These are phyloP conservation scores for Paspalum vaginatum DNA, from an alignment of 176 grass and related monocot species.

Conservation along the genomic window DNA sequence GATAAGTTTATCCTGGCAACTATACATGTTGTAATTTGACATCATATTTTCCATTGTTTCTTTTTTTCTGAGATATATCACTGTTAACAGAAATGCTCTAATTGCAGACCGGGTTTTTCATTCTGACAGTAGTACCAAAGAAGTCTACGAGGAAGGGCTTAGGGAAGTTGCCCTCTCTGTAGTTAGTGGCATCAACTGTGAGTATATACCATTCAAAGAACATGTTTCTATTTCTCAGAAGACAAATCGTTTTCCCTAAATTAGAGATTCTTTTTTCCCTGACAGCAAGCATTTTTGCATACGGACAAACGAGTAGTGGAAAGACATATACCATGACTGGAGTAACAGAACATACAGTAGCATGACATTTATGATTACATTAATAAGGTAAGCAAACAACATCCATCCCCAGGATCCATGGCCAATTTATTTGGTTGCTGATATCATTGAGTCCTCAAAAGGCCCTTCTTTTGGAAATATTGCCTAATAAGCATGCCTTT, in stretches of 20 bases:
- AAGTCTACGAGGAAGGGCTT: constrained; percentile 86
- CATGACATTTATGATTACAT: constrained; percentile 98
- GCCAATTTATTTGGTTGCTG: neutral
- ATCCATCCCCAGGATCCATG: constrained; percentile 22
- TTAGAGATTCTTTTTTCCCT: constrained; percentile 30
- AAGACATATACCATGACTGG: constrained; percentile 98
- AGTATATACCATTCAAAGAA: constrained; percentile 35
- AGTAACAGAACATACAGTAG: constrained; percentile 89
- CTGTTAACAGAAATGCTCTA: constrained; percentile 27
- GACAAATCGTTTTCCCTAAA: constrained; percentile 25
- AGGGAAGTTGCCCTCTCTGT: constrained; percentile 94
- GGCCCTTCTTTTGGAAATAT: neutral
- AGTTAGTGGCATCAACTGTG: constrained; percentile 95
- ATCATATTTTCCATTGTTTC: neutral
- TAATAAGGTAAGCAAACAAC: constrained; percentile 58
- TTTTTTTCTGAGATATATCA: neutral
- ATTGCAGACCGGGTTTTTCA: constrained; percentile 87
- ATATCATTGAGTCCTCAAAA: constrained; percentile 29
- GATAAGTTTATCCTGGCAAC: constrained; percentile 53
- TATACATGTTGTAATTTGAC: neutral
- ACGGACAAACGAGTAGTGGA: constrained; percentile 97
- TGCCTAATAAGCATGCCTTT: neutral
- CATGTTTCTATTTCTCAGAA: neutral
- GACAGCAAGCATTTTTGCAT: constrained; percentile 97
- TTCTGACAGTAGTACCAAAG: constrained; percentile 70